Evolutionary conservation across 768 basidiomycete species (phyloP).

Genomic region (Cystofilobasidium bisporidii): DNA sequence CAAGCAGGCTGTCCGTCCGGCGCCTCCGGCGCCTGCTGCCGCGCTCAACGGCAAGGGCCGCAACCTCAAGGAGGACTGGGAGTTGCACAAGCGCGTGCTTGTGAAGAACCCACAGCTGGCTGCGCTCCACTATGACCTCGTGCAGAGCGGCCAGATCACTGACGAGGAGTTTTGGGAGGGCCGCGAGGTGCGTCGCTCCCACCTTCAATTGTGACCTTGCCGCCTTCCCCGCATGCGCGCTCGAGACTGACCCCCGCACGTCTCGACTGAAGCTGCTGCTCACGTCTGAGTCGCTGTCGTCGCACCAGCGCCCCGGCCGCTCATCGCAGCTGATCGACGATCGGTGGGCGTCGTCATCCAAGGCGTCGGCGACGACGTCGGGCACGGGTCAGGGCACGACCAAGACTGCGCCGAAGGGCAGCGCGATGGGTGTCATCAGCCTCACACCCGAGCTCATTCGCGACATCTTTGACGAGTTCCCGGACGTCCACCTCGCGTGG

Average conservation of each 20-base stretch:
- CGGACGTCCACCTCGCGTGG: conserved; percentile 85
- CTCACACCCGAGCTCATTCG: conserved; percentile 57
- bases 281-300: conserved; percentile 48
- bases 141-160: conserved; percentile 70
- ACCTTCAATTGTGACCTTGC: neutral
- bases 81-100: conserved; percentile 47
- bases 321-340: conserved; percentile 40
- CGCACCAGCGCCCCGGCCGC: conserved; percentile 38
- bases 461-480: conserved; percentile 97
- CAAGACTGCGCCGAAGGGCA: conserved; percentile 1
- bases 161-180: conserved; percentile 98
- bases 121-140: conserved; percentile 74
- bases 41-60: conserved; percentile 9
- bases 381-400: conserved; percentile 5
- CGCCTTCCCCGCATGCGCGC: no score
- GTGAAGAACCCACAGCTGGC: conserved; percentile 67
- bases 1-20: conserved; percentile 31
- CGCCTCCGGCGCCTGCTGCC: conserved; percentile 2
- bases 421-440: conserved; percentile 27
- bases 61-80: conserved; percentile 28
- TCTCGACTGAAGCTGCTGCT: conserved; percentile 54
- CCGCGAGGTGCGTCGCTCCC: conserved; percentile 55
- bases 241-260: no score
- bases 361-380: neutral
- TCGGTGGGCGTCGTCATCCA: conserved; percentile 40